Conservation (phyloP, 495 filamentous ascomycete species). For the Parathielavia appendiculata region DNA sequence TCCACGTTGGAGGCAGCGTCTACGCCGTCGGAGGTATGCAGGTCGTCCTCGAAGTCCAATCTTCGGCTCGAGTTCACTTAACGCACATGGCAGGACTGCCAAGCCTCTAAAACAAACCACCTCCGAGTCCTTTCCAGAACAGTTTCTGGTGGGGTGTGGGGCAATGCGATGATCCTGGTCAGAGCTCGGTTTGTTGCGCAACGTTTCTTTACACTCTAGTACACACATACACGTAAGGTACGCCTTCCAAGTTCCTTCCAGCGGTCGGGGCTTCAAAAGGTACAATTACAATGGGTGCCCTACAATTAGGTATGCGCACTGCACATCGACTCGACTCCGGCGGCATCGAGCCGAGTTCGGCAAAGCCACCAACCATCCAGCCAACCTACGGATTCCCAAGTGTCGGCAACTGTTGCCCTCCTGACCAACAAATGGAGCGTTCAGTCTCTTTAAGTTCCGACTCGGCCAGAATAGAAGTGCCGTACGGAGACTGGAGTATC, state of each 20-base stretch:
- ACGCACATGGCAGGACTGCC: slow-evolving; percentile 4
- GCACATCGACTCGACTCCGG: too few species aligned
- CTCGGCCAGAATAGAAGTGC: not conserved
- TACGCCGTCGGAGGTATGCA: slow-evolving; percentile 13
- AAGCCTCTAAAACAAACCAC: slow-evolving; percentile 11
- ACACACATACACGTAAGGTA: too few species aligned
- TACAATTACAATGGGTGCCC: too few species aligned
- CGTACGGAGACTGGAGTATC: not conserved
- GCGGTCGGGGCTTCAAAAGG: not conserved
- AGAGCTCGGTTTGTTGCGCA: too few species aligned
- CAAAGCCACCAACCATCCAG: not conserved
- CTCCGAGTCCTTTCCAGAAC: slow-evolving; percentile 27
- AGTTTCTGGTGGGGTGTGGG: slow-evolving; percentile 19
- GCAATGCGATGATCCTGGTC: not conserved
- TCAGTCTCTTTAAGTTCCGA: not conserved
- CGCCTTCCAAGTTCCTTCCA: not conserved
- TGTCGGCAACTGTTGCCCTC: too few species aligned
- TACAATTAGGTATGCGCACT: too few species aligned
- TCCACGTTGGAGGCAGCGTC: slow-evolving; percentile 16
- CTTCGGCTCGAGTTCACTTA: slow-evolving; percentile 3
- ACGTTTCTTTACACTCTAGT: too few species aligned
- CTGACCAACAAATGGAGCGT: not conserved
- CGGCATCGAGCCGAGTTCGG: not conserved
- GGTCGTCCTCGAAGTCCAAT: slow-evolving; percentile 7
- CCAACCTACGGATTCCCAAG: too few species aligned